Base-by-base conservation (phyloP, 2,329 filamentous ascomycete genomes). In the Stachybotrys echinatus region DNA sequence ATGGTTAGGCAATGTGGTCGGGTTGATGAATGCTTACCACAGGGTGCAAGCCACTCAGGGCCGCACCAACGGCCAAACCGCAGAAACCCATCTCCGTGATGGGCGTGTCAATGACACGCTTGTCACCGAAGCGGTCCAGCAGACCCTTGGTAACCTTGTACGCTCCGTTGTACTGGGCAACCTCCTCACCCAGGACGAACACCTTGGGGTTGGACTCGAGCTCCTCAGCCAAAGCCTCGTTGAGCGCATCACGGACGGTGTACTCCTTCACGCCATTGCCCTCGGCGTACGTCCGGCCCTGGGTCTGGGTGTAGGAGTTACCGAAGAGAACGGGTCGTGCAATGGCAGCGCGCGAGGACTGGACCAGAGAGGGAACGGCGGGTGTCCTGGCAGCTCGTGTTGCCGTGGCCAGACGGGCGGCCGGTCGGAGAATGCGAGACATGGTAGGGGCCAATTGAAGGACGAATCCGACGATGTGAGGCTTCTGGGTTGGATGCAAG, bases 121-220 rank as follows among this genome's bases (percentile, higher is more conserved):
- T 95, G 55, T 96, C 92, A 63, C 94, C 94, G 71, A 99, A 99
- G 64, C 92, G 88, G 76, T 99, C 94, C 65, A 97, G 74, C 56
- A 99, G 84, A 61, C 94, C 94, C 80, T 96, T 96, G 65, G 94
- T 99, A 69, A 99, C 92, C 79, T 99, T 99, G 85, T 99, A 99
- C 68, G 92, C 92, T 80, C 94, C 94, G 73, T 99, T 99, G 80
- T 99, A 99, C 76, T 99, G 94, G 64, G 94, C 94, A 66, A 99
- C 94, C 78, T 99, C 94, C 80, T 99, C 94, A 65, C 94, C 94
- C 52, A 99, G 73, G 61, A 99, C 77, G 72, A 96, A 99, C 62
- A 96, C 92, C 80, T 96, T 97, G 57, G 87, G 80, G 74, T 99
- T 95, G 67, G 74, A 70, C 80, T 96, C 92, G 72, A 99, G 85